These are phyloP conservation scores for Neostapfia colusana DNA, from an alignment of 176 grass and related monocot species.

Conservation along the genomic window DNA sequence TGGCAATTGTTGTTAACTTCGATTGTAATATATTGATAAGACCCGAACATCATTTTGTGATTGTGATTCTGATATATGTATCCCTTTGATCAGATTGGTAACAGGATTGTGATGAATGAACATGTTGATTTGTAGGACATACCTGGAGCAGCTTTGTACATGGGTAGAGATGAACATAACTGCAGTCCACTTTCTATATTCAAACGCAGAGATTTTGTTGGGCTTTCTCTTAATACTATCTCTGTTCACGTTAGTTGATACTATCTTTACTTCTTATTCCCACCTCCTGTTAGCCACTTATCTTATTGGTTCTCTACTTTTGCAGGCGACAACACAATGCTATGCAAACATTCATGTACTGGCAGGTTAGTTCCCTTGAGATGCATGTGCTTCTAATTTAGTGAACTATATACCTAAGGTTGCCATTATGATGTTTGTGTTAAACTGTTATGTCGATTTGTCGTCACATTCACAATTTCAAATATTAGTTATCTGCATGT, in stretches of 20 bases:
- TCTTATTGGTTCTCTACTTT: constrained; percentile 41
- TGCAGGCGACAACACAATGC: constrained; percentile 79
- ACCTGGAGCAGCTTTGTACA: constrained; percentile 77
- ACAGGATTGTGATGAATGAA: constrained; percentile 27
- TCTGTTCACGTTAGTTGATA: constrained; percentile 83
- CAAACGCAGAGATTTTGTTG: constrained; percentile 84
- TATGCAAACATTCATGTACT: constrained; percentile 98
- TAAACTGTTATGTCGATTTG: constrained; percentile 22
- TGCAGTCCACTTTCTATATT: constrained; percentile 68
- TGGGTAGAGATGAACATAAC: constrained; percentile 76
- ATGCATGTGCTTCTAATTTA: background rate
- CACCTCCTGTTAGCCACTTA: background rate
- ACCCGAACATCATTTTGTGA: background rate
- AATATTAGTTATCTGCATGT: background rate
- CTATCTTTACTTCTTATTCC: constrained; percentile 31
- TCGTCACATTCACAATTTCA: too few species aligned
- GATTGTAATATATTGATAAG: constrained; percentile 19
- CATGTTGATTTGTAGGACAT: constrained; percentile 62
- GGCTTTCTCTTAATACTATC: constrained; percentile 87
- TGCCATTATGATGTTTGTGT: background rate
- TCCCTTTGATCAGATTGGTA: background rate
- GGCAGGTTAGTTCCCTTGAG: constrained; percentile 75
- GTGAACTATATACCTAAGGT: background rate
- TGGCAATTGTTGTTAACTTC: background rate
- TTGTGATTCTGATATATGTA: background rate